phyloP scores from a whole-genome alignment of 441 rosid species.

The Brassica hybrid region DNA sequence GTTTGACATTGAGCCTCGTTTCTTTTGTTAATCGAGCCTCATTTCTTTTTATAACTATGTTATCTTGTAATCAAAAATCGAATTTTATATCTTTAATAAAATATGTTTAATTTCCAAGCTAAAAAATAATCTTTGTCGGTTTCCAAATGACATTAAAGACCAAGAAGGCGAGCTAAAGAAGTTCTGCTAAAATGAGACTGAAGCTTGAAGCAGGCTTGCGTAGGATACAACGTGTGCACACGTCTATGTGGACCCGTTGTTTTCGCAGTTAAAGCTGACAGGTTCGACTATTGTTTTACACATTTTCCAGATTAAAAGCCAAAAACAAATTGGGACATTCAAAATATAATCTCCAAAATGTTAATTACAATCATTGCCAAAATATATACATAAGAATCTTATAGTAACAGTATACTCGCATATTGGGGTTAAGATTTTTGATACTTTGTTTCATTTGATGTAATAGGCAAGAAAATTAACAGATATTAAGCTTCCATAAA shows the following conservation, averaged over 20 bases:
- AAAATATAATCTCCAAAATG: not conserved
- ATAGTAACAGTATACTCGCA: not conserved
- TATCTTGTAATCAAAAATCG: conserved; percentile 17
- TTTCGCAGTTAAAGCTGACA: conserved; percentile 24
- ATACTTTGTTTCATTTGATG: not conserved
- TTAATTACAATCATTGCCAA: conserved; percentile 10
- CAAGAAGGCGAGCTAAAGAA: conserved; percentile 1
- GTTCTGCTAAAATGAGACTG: conserved; percentile 20
- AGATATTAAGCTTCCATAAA: not conserved
- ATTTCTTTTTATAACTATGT: conserved; percentile 21
- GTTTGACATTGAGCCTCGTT: conserved; percentile 35
- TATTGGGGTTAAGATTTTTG: not conserved
- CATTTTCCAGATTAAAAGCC: not conserved
- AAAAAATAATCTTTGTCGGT: conserved; percentile 25
- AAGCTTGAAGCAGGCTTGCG: conserved; percentile 27
- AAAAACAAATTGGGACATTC: not conserved
- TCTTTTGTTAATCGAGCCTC: conserved; percentile 16
- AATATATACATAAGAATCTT: not conserved
- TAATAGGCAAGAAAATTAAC: not conserved
- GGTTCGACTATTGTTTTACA: conserved; percentile 22
- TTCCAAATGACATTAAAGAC: conserved; percentile 10
- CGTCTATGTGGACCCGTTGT: conserved; percentile 44
- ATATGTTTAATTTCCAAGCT: not conserved
- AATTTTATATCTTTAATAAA: not conserved
- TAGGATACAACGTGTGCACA: conserved; percentile 53